These are phyloP conservation scores for Berberis thunbergii DNA, from an alignment of 164 flowering plant genomes.

Conservation along the genomic window DNA sequence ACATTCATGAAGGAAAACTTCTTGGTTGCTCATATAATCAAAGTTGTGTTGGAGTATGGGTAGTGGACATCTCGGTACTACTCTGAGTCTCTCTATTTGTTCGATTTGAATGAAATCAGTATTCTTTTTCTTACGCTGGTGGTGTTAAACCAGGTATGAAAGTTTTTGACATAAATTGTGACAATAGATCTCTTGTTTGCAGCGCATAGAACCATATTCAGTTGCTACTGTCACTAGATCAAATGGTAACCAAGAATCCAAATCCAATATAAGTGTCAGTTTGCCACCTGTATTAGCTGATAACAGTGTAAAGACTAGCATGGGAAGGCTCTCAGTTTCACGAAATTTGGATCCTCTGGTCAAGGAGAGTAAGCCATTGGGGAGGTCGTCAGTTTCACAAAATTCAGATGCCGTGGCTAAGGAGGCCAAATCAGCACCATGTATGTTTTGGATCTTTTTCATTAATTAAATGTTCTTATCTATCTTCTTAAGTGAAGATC, in stretches of 20 bases:
- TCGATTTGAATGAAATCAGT: too few relatives aligned
- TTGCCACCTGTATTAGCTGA: slow-evolving; percentile 44
- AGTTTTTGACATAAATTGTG: neutral
- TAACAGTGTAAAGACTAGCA: slow-evolving; percentile 45
- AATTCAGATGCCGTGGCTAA: slow-evolving; percentile 42
- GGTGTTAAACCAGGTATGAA: too few relatives aligned
- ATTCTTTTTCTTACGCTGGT: too few relatives aligned
- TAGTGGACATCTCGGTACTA: slow-evolving; percentile 87
- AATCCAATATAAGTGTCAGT: slow-evolving; percentile 46
- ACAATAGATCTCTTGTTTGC: slow-evolving; percentile 13
- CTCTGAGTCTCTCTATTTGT: slow-evolving; percentile 1
- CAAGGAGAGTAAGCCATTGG: slow-evolving; percentile 59
- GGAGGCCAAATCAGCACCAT: slow-evolving; percentile 45
- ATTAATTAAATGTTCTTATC: too few relatives aligned
- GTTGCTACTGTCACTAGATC: slow-evolving; percentile 24
- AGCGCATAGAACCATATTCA: slow-evolving; percentile 86
- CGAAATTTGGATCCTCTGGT: slow-evolving; percentile 46
- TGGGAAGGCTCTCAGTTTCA: slow-evolving; percentile 59
- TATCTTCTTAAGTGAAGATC: too few relatives aligned
- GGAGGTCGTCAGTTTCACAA: slow-evolving; percentile 49
- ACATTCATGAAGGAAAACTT: slow-evolving; percentile 95
- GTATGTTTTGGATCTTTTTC: slow-evolving; percentile 31
- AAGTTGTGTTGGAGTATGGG: slow-evolving; percentile 99
- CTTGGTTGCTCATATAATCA: slow-evolving; percentile 98
- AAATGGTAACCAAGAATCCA: slow-evolving; percentile 48